Conservation (phyloP, 805 yeast genomes). For the Suhomyces sp. region DNA sequence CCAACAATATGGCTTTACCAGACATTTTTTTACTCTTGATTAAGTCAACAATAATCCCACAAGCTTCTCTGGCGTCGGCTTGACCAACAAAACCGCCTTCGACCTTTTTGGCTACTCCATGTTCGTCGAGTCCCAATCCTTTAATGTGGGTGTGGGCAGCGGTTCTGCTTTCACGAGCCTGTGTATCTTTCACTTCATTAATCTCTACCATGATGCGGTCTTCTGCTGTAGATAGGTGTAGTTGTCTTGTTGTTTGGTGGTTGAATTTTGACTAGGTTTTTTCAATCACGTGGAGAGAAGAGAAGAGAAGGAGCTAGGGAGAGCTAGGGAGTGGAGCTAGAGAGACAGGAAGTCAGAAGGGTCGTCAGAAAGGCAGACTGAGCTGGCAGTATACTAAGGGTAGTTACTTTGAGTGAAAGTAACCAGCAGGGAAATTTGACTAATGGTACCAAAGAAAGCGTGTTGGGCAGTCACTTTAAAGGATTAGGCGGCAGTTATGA, state of each 20-base stretch:
- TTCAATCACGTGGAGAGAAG: background rate
- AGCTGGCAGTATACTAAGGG: background rate
- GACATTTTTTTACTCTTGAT: slow-evolving; percentile 90
- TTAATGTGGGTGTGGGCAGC: slow-evolving; percentile 97
- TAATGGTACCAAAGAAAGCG: background rate
- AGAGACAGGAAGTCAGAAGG: background rate
- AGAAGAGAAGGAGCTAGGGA: background rate
- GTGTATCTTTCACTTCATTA: slow-evolving; percentile 65
- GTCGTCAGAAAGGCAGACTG: background rate
- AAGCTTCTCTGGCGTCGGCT: slow-evolving; percentile 76
- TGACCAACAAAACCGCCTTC: slow-evolving; percentile 92
- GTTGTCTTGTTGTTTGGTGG: background rate
- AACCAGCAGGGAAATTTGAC: background rate
- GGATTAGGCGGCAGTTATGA: background rate
- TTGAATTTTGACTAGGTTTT: background rate
- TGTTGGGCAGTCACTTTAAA: background rate
- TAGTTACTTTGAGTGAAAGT: background rate
- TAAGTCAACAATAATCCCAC: slow-evolving; percentile 91
- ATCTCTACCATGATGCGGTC: slow-evolving; percentile 61
- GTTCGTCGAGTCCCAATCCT: slow-evolving; percentile 91
- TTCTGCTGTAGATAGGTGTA: background rate
- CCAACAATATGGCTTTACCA: slow-evolving; percentile 91
- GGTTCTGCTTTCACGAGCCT: slow-evolving; percentile 60
- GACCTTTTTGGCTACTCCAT: slow-evolving; percentile 74
- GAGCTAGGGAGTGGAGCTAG: background rate